Percentiles rank a stretch among this genome's conserved stretches.
Evolutionary conservation across 768 basidiomycete genomes (phyloP).

Genomic region (Suillus clintonianus): DNA sequence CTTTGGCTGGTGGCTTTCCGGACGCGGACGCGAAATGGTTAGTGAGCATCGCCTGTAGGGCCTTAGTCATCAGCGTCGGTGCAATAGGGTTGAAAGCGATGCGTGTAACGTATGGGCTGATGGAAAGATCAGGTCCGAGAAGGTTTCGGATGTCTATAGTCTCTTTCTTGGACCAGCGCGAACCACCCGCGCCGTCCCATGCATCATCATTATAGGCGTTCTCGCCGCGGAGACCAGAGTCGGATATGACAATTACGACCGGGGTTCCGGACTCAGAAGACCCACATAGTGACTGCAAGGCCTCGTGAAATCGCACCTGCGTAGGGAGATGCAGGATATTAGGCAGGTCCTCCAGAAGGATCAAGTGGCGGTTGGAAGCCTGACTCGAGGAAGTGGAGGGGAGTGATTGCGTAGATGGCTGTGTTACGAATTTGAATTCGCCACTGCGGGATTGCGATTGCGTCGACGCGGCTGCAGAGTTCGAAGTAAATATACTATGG

Average conservation of each 20-base stretch:
- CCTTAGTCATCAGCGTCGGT: constrained; percentile 78
- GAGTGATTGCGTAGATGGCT: constrained; percentile 9
- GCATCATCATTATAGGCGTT: constrained; percentile 43
- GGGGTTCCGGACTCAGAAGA: constrained; percentile 46
- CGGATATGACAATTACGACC: constrained; percentile 80
- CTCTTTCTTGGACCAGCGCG: constrained; percentile 51
- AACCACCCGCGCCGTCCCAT: constrained; percentile 46
- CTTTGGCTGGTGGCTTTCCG: constrained; percentile 52
- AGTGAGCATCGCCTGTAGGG: constrained; percentile 61
- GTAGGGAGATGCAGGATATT: constrained; percentile 80
- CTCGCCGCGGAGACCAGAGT: constrained; percentile 79
- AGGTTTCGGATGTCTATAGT: constrained; percentile 70
- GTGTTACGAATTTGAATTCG: constrained; percentile 1
- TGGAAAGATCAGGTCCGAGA: constrained; percentile 65
- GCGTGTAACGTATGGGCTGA: constrained; percentile 76
- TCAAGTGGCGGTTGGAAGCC: constrained; percentile 49
- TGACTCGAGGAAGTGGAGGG: constrained; percentile 12
- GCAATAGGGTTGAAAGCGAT: constrained; percentile 92
- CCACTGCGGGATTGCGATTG: neutral
- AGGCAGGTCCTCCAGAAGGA: constrained; percentile 89
- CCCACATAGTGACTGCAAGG: constrained; percentile 55
- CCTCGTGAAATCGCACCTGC: constrained; percentile 70
- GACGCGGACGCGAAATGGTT: constrained; percentile 43
- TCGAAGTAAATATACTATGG: constrained; percentile 46
- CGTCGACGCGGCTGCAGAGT: neutral